phyloP scores from a whole-genome alignment of 1,139 yeast genomes.

The Magnusiomyces suaveolens region DNA sequence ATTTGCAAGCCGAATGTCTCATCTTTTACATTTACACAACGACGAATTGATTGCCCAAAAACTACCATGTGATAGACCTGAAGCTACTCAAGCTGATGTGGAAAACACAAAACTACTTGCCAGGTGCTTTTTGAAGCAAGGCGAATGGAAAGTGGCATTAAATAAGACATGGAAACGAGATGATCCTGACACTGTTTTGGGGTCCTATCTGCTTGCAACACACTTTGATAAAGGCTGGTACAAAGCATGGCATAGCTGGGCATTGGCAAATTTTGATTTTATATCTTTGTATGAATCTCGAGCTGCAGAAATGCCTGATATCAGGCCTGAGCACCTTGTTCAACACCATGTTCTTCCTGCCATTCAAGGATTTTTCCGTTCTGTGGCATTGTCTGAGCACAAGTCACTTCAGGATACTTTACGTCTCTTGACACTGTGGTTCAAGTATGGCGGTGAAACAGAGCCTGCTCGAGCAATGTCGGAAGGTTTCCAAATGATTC shows the following conservation, averaged over 20 bases:
- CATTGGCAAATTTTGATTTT: slow-evolving; percentile 91
- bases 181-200: slow-evolving; percentile 68
- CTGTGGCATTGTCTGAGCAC: slow-evolving; percentile 77
- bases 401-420: slow-evolving; percentile 89
- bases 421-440: slow-evolving; percentile 86
- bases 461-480: slow-evolving; percentile 88
- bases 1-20: slow-evolving; percentile 84
- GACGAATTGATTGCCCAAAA: slow-evolving; percentile 78
- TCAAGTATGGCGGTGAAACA: slow-evolving; percentile 84
- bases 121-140: slow-evolving; percentile 91
- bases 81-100: slow-evolving; percentile 65
- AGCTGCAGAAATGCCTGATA: slow-evolving; percentile 21
- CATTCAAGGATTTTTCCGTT: slow-evolving; percentile 88
- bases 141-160: slow-evolving; percentile 92
- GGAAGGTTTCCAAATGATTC: slow-evolving; percentile 84
- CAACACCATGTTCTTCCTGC: slow-evolving; percentile 91
- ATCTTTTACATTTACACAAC: slow-evolving; percentile 43
- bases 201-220: slow-evolving; percentile 87
- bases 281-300: slow-evolving; percentile 47
- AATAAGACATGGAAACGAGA: slow-evolving; percentile 62
- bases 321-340: slow-evolving; percentile 31
- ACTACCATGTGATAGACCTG: slow-evolving; percentile 67
- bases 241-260: slow-evolving; percentile 99
- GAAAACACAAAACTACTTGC: slow-evolving; percentile 84
- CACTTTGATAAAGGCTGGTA: slow-evolving; percentile 92